These are phyloP conservation scores for Beauveria sp. DNA, from an alignment of 2,329 filamentous ascomycete genomes.

Conservation along the genomic window DNA sequence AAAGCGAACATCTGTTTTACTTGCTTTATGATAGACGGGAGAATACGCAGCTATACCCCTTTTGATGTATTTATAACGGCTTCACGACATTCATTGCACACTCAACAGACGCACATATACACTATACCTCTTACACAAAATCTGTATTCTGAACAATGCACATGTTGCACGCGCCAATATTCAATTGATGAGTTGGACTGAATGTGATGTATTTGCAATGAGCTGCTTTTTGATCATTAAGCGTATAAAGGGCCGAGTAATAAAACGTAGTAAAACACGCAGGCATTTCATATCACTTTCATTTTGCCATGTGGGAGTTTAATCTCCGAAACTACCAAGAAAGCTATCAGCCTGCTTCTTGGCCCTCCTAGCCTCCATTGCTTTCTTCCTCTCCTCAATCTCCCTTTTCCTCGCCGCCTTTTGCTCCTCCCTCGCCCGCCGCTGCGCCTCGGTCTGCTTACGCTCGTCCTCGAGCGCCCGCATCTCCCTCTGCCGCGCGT, in stretches of 20 bases:
- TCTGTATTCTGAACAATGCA: not conserved
- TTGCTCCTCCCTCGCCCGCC: constrained; percentile 47
- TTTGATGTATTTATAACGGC: constrained; percentile 21
- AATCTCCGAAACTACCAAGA: constrained; percentile 46
- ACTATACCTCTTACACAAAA: not conserved
- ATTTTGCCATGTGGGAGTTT: too few relatives aligned
- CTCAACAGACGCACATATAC: not conserved
- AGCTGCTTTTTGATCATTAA: too few relatives aligned
- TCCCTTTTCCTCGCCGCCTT: constrained; percentile 51
- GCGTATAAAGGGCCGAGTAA: too few relatives aligned
- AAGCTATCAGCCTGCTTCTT: constrained; percentile 68
- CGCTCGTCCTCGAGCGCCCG: constrained; percentile 59
- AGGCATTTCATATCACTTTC: not conserved
- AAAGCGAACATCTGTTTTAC: constrained; percentile 12
- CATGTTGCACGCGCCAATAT: not conserved
- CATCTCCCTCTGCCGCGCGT: constrained; percentile 63
- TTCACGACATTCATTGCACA: constrained; percentile 14
- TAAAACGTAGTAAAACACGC: not conserved
- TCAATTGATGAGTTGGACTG: too few relatives aligned
- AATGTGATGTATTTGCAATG: too few relatives aligned
- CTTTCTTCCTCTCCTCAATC: constrained; percentile 55
- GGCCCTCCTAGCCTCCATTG: constrained; percentile 53
- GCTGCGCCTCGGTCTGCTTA: constrained; percentile 57
- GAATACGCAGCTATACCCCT: constrained; percentile 14
- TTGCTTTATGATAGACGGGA: constrained; percentile 18